Conservation (phyloP, 352 stramenopile species). For the Globisporangium nagaii region DNA sequence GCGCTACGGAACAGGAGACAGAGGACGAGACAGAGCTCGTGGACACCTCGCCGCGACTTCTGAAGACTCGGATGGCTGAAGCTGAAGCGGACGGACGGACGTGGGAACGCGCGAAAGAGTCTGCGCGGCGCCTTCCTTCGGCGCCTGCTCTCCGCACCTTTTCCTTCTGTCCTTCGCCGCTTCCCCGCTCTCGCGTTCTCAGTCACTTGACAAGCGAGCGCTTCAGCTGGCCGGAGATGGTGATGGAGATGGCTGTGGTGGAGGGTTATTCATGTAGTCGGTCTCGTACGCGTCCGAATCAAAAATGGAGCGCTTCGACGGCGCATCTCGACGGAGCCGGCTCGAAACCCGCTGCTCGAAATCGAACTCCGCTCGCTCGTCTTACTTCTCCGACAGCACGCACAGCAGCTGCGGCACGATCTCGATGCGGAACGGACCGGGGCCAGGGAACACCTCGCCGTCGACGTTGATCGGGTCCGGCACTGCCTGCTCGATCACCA, state of each 20-base stretch:
- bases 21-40: too few relatives aligned
- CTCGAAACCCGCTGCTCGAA: too few relatives aligned
- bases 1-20: too few relatives aligned
- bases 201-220: too few relatives aligned
- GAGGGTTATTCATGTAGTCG: too few relatives aligned
- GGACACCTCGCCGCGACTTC: too few relatives aligned
- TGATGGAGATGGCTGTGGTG: too few relatives aligned
- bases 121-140: conserved; percentile 3
- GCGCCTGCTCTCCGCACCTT: not conserved
- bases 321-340: too few relatives aligned
- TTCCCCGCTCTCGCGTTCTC: too few relatives aligned
- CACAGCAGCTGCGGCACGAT: conserved; percentile 63
- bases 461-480: conserved; percentile 73
- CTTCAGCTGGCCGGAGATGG: too few relatives aligned
- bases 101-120: not conserved
- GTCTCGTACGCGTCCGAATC: not conserved
- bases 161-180: not conserved
- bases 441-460: conserved; percentile 59
- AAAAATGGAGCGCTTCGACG: too few relatives aligned
- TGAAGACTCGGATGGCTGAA: not conserved
- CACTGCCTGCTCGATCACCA: conserved; percentile 61
- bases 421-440: conserved; percentile 65
- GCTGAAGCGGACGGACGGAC: not conserved
- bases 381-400: conserved; percentile 76
- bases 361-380: not conserved